Evolutionary conservation across 768 basidiomycete species (phyloP), one percentile per base, ranked within the genome.

Genomic region (Pleurotus salmoneostramineus): DNA sequence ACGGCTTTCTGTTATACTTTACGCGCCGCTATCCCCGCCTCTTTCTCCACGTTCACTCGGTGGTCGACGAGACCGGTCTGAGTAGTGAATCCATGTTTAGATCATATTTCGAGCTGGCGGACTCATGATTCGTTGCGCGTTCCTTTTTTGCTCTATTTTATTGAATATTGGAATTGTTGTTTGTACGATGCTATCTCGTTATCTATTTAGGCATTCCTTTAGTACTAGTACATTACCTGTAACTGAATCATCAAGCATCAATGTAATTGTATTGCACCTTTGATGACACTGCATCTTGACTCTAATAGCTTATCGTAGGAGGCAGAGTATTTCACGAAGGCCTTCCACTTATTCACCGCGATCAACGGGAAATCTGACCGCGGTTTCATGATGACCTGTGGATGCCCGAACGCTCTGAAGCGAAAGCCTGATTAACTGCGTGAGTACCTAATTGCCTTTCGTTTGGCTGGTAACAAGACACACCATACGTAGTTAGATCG

Each of bases 1-100:
- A 89, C 60, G 96, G 96, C 8, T 98, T 91, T 77, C 72, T 99
- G 55, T 75, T 80, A 1, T 99, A 98, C 71, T 99, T 98, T 69
- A 98, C 96, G 2, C 80, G 84, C 33, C 85, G 95, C n/a, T 98
- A 89, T 74, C 97, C 97, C 11, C 77, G 74, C 12, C 80, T 98
- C 6, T 93, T 99, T 80, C 75, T 98, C 50, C 95, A 98, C 68
- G 95, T 98, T 17, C 89, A 96, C 65, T 70, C 77, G n/a, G 92
- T 95, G 64, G 80, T 99, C 62, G 79, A 81, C 6, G 76, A 80
- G 33, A 89, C 88, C 10, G 74, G 81, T n/a, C 77, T 98, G 43
- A 79, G 85, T 51, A 77, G 80, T 61, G 97, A 98, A 69, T 84
- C 91, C 12, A 93, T 95, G 88, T 98, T 98, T 75, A 84, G 86